Evolutionary conservation across 495 filamentous ascomycete genomes (phyloP), one percentile per base, ranked within the genome.

Genomic region (Annulohypoxylon bovei): DNA sequence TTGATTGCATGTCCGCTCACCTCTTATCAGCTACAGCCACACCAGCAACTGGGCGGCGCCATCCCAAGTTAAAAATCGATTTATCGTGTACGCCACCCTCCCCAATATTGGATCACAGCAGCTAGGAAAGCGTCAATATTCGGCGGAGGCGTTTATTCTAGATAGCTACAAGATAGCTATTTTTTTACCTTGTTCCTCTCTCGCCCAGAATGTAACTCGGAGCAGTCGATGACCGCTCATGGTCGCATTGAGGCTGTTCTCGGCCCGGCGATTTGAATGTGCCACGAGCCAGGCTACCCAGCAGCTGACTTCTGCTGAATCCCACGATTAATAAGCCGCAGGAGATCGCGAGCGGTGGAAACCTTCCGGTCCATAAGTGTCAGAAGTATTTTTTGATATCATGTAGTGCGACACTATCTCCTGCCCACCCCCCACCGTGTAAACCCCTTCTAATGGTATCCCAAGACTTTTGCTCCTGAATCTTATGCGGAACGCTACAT

Each of bases 381-480:
- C 60, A 44, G 11, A 46, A 32, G 22, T 52, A 18, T 53, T 18
- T 65, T 8, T 33, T 47, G 16, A 55, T 67, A 60, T 67, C 30
- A 54, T 54, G 47, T 47, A 47, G 33, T 52, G 39, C 28, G 49
- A 67, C 64, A 61, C 27, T 57, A 50, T 53, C 47, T 44, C 7
- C 18, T 18, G 33, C 40, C 44, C 32, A 3, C n/a, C 46, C 46
- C 39, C 39, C 39, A 42, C n/a, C n/a, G 27, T 44, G 20, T 25
- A 46, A 20, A 25, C 23, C 28, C 1, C 16, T 58, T 40, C 23
- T 44, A 62, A 44, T 64, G 53, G 14, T 62, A 61, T 61, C 55
- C 30, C 49, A 42, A 60, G n/a, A 50, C 50, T 60, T 59, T 70
- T 65, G 49, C 54, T 50, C 62, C 68, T 5, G 25, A 65, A 39